These are phyloP conservation scores for Nidularia pulvinata DNA, from an alignment of 768 basidiomycete species.

Conservation along the genomic window DNA sequence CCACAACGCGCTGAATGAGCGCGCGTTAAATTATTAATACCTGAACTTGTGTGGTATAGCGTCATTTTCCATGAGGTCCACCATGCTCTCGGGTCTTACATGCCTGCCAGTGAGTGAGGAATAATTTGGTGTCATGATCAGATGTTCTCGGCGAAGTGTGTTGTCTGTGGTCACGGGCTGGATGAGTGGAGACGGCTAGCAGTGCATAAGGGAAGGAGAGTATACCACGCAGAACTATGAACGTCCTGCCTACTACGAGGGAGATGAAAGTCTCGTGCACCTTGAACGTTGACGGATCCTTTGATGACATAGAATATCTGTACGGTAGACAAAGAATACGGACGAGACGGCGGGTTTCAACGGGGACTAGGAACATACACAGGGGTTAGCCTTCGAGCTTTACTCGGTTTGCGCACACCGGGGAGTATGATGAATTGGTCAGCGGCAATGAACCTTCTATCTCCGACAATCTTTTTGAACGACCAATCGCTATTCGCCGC, in stretches of 20 bases:
- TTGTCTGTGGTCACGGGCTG: conserved; percentile 56
- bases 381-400: conserved; percentile 90
- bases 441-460: conserved; percentile 89
- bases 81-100: conserved; percentile 25
- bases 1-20: too few relatives aligned
- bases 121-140: conserved; percentile 77
- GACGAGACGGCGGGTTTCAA: not conserved
- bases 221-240: conserved; percentile 88
- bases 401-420: conserved; percentile 79
- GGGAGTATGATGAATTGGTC: conserved; percentile 87
- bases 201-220: conserved; percentile 3
- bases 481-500: conserved; percentile 71
- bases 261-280: conserved; percentile 81
- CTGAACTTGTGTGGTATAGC: too few relatives aligned
- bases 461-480: conserved; percentile 92
- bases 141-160: conserved; percentile 89
- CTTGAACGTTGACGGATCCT: conserved; percentile 83
- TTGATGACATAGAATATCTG: conserved; percentile 72
- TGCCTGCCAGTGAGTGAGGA: conserved; percentile 80
- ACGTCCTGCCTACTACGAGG: conserved; percentile 81
- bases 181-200: not conserved
- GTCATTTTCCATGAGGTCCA: too few relatives aligned
- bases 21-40: too few relatives aligned
- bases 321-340: too few relatives aligned
- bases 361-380: conserved; percentile 14